Evolutionary conservation across 164 flowering plant genomes (phyloP), one percentile per base, ranked within the genome.

Genomic region (Vitis vinifera): DNA sequence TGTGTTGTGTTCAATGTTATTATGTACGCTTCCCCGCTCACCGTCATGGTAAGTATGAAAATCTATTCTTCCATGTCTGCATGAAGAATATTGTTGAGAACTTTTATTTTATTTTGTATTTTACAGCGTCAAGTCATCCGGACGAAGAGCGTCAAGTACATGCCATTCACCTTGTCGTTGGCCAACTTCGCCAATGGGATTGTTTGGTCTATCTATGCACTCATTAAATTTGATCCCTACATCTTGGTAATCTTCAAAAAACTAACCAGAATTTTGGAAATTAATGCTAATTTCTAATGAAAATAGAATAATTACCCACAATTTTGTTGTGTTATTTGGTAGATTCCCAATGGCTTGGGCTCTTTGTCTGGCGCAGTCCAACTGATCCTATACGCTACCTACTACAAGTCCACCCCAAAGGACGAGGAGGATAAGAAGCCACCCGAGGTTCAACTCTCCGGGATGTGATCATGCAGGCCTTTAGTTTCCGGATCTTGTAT

Each of bases 101-200:
- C 57, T 8, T 68, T 30, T 66, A 49, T 23, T 13, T 51, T 10
- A 19, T 1, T 17, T 55, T 72, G 11, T 68, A 9, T 17, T 52
- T 51, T 13, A 14, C 78, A 83, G 86, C 62, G 59, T n/a, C 65
- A 29, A 61, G 90, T 86, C 10, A 81, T 86, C 68, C 65, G 10
- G 59, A 83, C 90, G 57, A 86, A 81, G 78, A 86, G 90, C 62
- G 90, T 86, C 7, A 83, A 80, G 68, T 86, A 76, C 80, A 84
- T 86, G 90, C 90, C 90, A 19, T 80, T 86, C 47, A 52, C 1
- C 14, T 72, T 86, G 13, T 82, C 90, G 44, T 55, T 84, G 0
- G 82, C 85, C 15, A 79, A 73, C 78, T 78, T 83, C 55, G 15
- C 23, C 23, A 86, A 84, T 66, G 88, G 83, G 4, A 4, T 59